These are phyloP conservation scores for Leishmania arabica DNA, from an alignment of 208 protist species.

Conservation along the genomic window DNA sequence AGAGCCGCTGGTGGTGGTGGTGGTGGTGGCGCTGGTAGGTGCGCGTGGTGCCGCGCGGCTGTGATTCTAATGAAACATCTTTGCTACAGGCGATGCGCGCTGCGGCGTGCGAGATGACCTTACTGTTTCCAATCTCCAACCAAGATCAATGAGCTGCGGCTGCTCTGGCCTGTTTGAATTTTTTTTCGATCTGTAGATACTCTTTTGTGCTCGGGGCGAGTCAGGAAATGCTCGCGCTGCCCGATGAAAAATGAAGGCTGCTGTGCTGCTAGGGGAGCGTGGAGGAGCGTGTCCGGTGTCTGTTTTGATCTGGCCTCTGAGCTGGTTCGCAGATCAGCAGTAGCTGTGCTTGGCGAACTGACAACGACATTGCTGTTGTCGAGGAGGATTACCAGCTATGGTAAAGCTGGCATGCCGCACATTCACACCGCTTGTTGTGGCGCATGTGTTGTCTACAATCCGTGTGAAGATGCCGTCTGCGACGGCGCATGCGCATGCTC, in stretches of 20 bases:
- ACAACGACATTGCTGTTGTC: no score
- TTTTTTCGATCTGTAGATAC: no score
- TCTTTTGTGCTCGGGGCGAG: rapidly evolving
- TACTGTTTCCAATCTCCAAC: conserved; percentile 37
- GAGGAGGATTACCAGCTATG: no score
- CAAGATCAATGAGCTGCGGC: conserved; percentile 49
- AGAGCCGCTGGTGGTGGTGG: conserved; percentile 19
- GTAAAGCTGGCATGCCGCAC: not conserved
- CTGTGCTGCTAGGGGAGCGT: no score
- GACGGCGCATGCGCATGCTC: no score
- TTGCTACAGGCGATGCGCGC: conserved; percentile 47
- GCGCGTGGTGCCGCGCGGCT: conserved; percentile 1
- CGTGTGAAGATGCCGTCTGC: no score
- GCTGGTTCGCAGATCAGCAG: no score
- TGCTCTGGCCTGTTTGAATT: not conserved
- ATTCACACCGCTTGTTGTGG: not conserved
- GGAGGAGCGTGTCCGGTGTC: no score
- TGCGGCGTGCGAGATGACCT: conserved; percentile 39
- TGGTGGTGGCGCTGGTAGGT: not conserved
- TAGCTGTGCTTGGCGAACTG: no score
- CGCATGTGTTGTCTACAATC: not conserved
- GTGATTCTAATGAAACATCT: conserved; percentile 50
- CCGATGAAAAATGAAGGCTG: no score
- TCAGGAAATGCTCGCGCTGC: no score
- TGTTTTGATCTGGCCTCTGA: no score